Evolutionary conservation across 768 basidiomycete genomes (phyloP), one percentile per base, ranked within the genome.

Genomic region (Hebeloma cylindrosporum): DNA sequence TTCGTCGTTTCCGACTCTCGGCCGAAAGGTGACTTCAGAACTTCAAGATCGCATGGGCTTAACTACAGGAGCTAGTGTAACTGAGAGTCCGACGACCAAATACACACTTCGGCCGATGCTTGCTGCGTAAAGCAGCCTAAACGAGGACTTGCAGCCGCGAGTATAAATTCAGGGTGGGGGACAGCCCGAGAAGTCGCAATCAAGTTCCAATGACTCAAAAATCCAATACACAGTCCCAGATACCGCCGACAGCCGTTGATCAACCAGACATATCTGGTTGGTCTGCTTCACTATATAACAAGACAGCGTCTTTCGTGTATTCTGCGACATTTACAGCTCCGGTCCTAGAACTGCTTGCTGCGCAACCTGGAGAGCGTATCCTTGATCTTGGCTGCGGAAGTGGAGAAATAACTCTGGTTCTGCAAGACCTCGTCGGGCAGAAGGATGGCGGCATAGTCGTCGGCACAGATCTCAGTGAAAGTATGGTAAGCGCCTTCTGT

Each of bases 381-480:
- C 67, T 86, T 47, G 88, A 90, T 54, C 64, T 90, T 32, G 90
- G 91, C 2, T 93, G 90, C 57, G 90, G 92, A 13, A 89, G 82
- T 33, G 91, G 89, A 0, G 85, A 93, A 51, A 66, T 93, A 10
- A 88, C 86, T 0, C 51, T 75, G 36, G 64, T 74, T 43, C 70
- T 94, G 22, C 69, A 76, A 35, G 59, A 72, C 9, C 54, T 72
- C 11, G 85, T 93, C 4, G 60, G 63, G 27, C 53, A 63, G 59
- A 70, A 52, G 17, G 30, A 51, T 32, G 72, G 67, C 5, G 84
- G 88, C 0, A 32, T 72, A 13, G 77, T 88, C 2, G 72, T 86
- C 8, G 91, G 87, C 0, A 68, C 83, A 8, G 92, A 93, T 60
- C 66, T 69, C 22, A 89, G 80, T 55, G 69, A 78, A 50, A 79